Conservation (phyloP, 2,329 filamentous ascomycete genomes). For the Xylaria sp. region DNA sequence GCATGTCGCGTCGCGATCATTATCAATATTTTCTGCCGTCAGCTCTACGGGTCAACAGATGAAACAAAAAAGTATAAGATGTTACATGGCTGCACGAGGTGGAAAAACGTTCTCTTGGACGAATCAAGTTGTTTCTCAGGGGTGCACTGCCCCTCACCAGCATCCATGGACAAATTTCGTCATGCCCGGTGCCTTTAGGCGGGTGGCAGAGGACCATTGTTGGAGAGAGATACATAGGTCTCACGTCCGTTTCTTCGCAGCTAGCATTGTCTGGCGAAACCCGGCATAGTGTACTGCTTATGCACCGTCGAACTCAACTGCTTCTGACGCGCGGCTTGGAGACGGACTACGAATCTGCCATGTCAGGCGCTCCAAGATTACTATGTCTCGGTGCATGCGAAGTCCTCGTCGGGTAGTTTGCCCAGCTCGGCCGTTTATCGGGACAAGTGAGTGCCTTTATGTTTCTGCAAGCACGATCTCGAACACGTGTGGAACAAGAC, state of each 20-base stretch:
- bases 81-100: slow-evolving; percentile 16
- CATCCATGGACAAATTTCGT: slow-evolving; percentile 8
- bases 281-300: slow-evolving; percentile 3
- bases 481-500: neutral
- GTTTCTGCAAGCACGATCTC: neutral
- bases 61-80: slow-evolving; percentile 10
- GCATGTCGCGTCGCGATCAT: slow-evolving; percentile 10
- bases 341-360: neutral
- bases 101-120: slow-evolving; percentile 2
- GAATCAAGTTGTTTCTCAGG: slow-evolving; percentile 12
- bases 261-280: slow-evolving; percentile 8
- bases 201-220: slow-evolving; percentile 3
- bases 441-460: neutral
- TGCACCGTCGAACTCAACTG: slow-evolving; percentile 3
- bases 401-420: slow-evolving; percentile 3
- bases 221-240: neutral
- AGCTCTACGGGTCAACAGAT: slow-evolving; percentile 6
- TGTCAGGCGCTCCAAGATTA: neutral
- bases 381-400: slow-evolving; percentile 5
- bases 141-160: slow-evolving; percentile 11
- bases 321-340: neutral
- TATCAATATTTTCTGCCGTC: neutral
- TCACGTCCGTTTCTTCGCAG: neutral
- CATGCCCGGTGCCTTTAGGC: slow-evolving; percentile 6
- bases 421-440: neutral